phyloP scores from a whole-genome alignment of 2,329 filamentous ascomycete genomes.

The Huntiella abstrusa region DNA sequence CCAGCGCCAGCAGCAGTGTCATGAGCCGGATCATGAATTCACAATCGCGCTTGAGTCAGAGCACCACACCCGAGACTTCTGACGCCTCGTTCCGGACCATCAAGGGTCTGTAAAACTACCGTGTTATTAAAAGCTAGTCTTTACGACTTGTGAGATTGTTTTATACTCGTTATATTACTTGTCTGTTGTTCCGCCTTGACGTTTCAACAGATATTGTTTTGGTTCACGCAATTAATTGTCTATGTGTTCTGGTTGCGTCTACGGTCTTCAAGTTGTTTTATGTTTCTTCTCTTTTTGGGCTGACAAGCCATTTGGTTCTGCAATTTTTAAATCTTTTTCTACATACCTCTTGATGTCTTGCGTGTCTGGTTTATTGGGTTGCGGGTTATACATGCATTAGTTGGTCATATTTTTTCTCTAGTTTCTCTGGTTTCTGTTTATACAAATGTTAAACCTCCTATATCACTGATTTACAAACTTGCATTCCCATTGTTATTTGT shows the following conservation, averaged over 20 bases:
- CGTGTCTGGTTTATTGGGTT: background rate
- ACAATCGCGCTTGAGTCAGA: conserved; percentile 9
- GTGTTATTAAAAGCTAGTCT: too few relatives aligned
- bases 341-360: background rate
- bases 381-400: background rate
- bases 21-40: conserved; percentile 6
- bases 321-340: background rate
- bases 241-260: too few relatives aligned
- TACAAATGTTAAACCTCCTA: background rate
- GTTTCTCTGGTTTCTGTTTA: background rate
- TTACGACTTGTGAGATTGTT: too few relatives aligned
- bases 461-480: too few relatives aligned
- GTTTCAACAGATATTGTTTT: background rate
- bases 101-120: conserved; percentile 7
- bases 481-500: too few relatives aligned
- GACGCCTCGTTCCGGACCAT: conserved; percentile 8
- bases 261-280: too few relatives aligned
- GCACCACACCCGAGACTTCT: conserved; percentile 8
- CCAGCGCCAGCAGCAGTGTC: conserved; percentile 20
- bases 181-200: too few relatives aligned
- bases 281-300: too few relatives aligned
- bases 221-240: background rate
- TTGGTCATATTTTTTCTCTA: background rate
- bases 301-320: background rate
- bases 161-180: too few relatives aligned